Percentiles rank a stretch among this genome's conserved stretches.
These are phyloP conservation scores for Ophidiomyces ophidiicola DNA, from an alignment of 2,329 filamentous ascomycete genomes.

Conservation along the genomic window DNA sequence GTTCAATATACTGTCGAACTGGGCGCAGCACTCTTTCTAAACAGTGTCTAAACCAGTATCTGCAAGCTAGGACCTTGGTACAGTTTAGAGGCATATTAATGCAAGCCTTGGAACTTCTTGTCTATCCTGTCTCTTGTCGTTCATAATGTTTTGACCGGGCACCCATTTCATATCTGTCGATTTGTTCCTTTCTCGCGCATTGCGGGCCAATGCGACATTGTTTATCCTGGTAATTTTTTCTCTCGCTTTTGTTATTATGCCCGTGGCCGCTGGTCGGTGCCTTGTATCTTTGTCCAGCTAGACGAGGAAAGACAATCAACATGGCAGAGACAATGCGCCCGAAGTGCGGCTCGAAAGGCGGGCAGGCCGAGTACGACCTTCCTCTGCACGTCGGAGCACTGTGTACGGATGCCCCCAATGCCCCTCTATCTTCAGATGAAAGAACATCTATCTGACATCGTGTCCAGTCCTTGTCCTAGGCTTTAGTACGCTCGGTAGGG, in stretches of 20 bases:
- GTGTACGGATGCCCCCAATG: conserved; percentile 10
- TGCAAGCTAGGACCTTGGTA: background rate
- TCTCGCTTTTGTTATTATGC: conserved; percentile 10
- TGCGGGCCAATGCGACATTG: conserved; percentile 13
- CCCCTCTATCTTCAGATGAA: background rate
- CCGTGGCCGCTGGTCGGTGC: conserved; percentile 7
- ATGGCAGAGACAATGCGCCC: conserved; percentile 10
- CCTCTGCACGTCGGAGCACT: conserved; percentile 15
- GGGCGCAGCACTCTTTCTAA: too few species aligned
- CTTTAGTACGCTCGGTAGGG: conserved; percentile 11
- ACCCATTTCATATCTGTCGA: background rate
- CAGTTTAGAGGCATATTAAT: conserved; percentile 8
- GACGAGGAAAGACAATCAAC: conserved; percentile 7
- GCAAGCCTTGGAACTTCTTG: conserved; percentile 9
- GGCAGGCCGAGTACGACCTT: conserved; percentile 15
- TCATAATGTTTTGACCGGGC: conserved; percentile 6
- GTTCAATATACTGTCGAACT: background rate
- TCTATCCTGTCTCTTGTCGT: conserved; percentile 4
- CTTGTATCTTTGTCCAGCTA: conserved; percentile 1
- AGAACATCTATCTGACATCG: background rate
- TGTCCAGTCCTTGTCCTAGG: conserved; percentile 12
- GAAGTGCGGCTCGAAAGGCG: conserved; percentile 11
- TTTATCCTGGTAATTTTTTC: conserved; percentile 7
- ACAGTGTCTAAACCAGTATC: too few species aligned
- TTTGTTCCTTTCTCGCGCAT: conserved; percentile 7